Base-by-base conservation (phyloP, 1,139 yeast genomes). In the Kodamaea alishanica region DNA sequence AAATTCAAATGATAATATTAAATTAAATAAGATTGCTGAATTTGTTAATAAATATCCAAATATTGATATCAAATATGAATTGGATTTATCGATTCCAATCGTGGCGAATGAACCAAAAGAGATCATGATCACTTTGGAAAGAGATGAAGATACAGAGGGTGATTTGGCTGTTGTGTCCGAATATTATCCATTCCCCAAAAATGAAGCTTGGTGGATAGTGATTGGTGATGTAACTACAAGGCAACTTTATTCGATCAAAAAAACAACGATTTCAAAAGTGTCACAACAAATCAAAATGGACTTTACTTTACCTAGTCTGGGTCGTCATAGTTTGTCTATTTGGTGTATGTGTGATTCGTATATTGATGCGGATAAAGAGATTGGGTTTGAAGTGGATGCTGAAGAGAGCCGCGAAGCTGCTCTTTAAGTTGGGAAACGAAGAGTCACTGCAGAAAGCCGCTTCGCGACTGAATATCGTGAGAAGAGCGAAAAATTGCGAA, bases 321-420 rank as follows among this genome's bases (percentile, higher is more conserved):
- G 96, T 0, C 58, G 63, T 6, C 84, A 81, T 41, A 59, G 71
- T 8, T 61, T 89, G 30, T 77, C 81, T 0, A 64, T 88, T 2
- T 90, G 95, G 95, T 82, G 92, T 54, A 76, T 90, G 61, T 85
- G 97, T 61, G 97, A 90, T 55, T 83, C 95, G 0, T 92, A 90
- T 54, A 52, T 87, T 25, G 97, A 89, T 56, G 95, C 89, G 2
- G 98, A 92, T 56, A 87, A 86, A 56, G 96, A 90, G 61, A 72
- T 79, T 22, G 59, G 60, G 25, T 66, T 86, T 38, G 73, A 69
- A 22, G 57, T 81, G 7, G 66, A 69, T 8, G 81, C 75, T 12
- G 56, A 49, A 24, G 33, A 26, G 8, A 8, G 30, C 3, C 8
- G 5, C 25, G 30, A 32, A 24, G 20, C n/a, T n/a, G n/a, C n/a